Evolutionary conservation across 2,329 filamentous ascomycete species (phyloP), one percentile per base, ranked within the genome.

Genomic region (Elsinoe perseae): DNA sequence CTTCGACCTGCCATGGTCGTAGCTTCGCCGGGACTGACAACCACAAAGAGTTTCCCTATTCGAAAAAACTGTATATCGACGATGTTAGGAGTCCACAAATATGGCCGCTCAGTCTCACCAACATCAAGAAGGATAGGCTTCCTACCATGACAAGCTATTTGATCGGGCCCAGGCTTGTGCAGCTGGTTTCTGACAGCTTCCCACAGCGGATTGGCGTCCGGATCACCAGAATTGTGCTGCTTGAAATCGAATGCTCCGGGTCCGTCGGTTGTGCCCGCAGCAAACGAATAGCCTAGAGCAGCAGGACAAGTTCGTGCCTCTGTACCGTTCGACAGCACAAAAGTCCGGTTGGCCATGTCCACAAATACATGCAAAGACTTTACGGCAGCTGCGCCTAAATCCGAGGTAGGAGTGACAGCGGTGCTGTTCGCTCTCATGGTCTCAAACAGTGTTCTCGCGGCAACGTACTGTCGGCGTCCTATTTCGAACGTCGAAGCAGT

Each of bases 161-260:
- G 92, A 58, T 82, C 78, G 4, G 81, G 70, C 0, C 79, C 82
- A 0, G 92, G 89, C 20, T 78, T 76, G 56, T 88, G 86, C 12
- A 96, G 74, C 12, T 89, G 73, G 6, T 80, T 80, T 2, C 87
- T 84, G 2, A 95, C 89, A 6, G 88, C 74, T 21, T 77, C 75
- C 92, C 92, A 96, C 3, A 96, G 72, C 0, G 89, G 89, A 61
- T 87, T 91, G 20, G 79, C 80, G 38, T 84, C 80, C 0, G 89
- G 85, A n/a, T 81, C 76, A 28, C 84, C 84, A 0, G 85, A 84
- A 61, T 87, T 81, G 61, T 90, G 91, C 67, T 97, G 92, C 1
- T 88, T 93, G 68, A 97, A 96, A 70, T 97, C 92, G 65, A 95
- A 95, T 0, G 83, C 84, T 0, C 92, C 92, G 0, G 92, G 91